Conservation (phyloP, 1,139 yeast genomes). For the Kluyveromyces sp. region DNA sequence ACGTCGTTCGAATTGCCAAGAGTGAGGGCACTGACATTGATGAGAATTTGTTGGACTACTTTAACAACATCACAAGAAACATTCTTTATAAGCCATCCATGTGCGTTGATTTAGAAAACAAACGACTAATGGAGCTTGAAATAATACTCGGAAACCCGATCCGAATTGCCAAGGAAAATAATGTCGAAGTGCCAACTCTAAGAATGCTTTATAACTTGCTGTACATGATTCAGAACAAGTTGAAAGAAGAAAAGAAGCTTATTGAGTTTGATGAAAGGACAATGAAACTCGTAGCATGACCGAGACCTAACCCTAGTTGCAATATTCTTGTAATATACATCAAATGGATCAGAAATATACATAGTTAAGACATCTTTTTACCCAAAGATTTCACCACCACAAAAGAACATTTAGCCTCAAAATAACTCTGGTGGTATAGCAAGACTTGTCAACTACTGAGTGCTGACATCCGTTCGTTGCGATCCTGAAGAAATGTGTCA, state of each 20-base stretch:
- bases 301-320: not conserved
- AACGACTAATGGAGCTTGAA: slow-evolving; percentile 50
- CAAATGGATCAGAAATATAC: not conserved
- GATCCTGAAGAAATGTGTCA: too few species aligned
- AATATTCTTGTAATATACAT: not conserved
- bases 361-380: not conserved
- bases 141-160: slow-evolving; percentile 53
- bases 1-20: slow-evolving; percentile 44
- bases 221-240: slow-evolving; percentile 32
- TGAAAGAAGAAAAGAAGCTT: slow-evolving; percentile 30
- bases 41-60: slow-evolving; percentile 37
- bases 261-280: slow-evolving; percentile 24
- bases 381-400: not conserved
- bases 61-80: slow-evolving; percentile 36
- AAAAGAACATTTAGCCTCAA: not conserved
- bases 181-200: slow-evolving; percentile 33
- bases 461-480: too few species aligned
- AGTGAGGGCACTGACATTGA: slow-evolving; percentile 41
- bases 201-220: slow-evolving; percentile 33
- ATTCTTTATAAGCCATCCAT: slow-evolving; percentile 52
- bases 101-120: slow-evolving; percentile 49
- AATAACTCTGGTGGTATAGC: not conserved
- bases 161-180: slow-evolving; percentile 38
- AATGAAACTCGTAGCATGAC: slow-evolving; percentile 8
- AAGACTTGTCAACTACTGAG: not conserved